phyloP scores from a whole-genome alignment of 768 basidiomycete genomes.

The Kwoniella sp. region DNA sequence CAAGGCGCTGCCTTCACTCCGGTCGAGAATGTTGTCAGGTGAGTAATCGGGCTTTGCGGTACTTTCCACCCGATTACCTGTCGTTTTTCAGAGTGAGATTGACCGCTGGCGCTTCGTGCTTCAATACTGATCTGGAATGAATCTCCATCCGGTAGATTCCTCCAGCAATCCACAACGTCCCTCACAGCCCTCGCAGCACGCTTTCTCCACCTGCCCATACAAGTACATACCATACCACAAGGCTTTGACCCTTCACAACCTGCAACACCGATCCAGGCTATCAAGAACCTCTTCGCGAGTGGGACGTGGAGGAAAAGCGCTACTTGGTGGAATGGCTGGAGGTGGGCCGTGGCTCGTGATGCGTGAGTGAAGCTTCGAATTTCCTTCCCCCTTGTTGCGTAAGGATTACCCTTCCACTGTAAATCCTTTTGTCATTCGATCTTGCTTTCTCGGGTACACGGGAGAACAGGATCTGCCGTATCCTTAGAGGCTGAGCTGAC shows the following conservation, averaged over 20 bases:
- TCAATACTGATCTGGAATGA: conserved; percentile 1
- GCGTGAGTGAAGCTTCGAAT: conserved; percentile 40
- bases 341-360: conserved; percentile 50
- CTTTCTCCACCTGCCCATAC: conserved; percentile 29
- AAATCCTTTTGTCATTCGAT: background rate
- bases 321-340: conserved; percentile 53
- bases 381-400: background rate
- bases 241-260: conserved; percentile 14
- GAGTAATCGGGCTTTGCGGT: conserved; percentile 2
- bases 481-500: background rate
- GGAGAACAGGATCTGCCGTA: too few species aligned
- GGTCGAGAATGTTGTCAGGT: conserved; percentile 54
- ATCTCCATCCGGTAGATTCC: conserved; percentile 36
- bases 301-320: conserved; percentile 40
- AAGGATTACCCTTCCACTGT: too few species aligned
- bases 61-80: too few species aligned
- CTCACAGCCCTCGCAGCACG: conserved; percentile 30
- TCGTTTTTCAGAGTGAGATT: background rate
- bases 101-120: background rate
- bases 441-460: background rate
- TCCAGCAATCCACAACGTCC: conserved; percentile 39
- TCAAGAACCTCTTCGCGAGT: conserved; percentile 38
- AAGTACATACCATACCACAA: conserved; percentile 9
- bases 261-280: conserved; percentile 36
- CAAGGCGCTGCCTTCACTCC: conserved; percentile 53